phyloP scores from a whole-genome alignment of 257 asterid species.

The Scutellaria galericulata region DNA sequence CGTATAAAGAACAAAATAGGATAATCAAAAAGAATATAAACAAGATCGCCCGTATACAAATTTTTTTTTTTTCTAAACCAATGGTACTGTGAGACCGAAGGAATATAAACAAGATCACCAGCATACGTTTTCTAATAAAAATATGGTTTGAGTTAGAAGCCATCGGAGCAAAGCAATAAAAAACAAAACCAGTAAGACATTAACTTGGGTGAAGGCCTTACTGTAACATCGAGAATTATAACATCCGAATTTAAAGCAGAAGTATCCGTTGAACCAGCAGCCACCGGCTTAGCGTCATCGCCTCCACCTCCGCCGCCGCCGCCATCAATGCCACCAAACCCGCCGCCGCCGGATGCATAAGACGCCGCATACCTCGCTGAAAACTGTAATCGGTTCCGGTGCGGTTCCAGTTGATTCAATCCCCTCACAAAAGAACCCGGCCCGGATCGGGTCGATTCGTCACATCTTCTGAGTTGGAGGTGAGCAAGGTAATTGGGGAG shows the following conservation, averaged over 20 bases:
- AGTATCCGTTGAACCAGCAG: constrained; percentile 58
- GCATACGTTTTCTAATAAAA: neutral
- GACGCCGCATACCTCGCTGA: constrained; percentile 62
- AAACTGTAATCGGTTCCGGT: constrained; percentile 46
- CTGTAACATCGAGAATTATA: constrained; percentile 88
- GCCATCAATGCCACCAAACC: constrained; percentile 60
- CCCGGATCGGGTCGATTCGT: constrained; percentile 42
- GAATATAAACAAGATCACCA: neutral
- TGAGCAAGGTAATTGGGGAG: constrained; percentile 49
- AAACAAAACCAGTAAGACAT: neutral
- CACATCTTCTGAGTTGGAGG: constrained; percentile 44
- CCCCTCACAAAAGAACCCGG: constrained; percentile 39
- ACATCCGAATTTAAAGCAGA: constrained; percentile 74
- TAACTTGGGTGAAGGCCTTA: constrained; percentile 43
- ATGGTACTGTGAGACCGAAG: too few species aligned
- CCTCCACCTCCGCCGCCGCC: constrained; percentile 68
- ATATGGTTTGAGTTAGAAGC: neutral
- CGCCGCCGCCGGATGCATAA: constrained; percentile 77
- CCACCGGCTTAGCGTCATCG: constrained; percentile 57
- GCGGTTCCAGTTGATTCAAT: constrained; percentile 33
- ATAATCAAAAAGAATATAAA: too few species aligned
- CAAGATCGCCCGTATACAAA: too few species aligned
- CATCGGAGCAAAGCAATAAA: neutral
- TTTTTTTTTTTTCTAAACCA: too few species aligned
- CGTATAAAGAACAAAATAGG: too few species aligned